These are phyloP conservation scores for Oryza longistaminata DNA, from an alignment of 176 grass and related monocot genomes.

Conservation along the genomic window DNA sequence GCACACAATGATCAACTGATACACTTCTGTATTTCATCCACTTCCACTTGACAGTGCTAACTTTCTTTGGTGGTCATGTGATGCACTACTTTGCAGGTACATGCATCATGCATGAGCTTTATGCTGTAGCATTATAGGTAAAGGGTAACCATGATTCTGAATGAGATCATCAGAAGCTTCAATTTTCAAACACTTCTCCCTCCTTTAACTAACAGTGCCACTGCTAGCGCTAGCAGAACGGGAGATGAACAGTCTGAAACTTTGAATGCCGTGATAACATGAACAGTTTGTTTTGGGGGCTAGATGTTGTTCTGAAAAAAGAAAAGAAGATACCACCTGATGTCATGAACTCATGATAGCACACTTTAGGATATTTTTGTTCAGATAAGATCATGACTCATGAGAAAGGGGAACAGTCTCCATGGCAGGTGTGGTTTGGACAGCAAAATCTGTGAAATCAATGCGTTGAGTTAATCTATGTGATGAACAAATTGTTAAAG, in stretches of 20 bases:
- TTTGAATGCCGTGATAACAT: not conserved
- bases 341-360: not conserved
- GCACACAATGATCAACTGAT: not conserved
- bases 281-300: not conserved
- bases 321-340: not conserved
- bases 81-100: not conserved
- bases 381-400: not conserved
- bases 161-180: not conserved
- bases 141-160: not conserved
- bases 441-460: not conserved
- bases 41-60: not conserved
- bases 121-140: not conserved
- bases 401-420: not conserved
- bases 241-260: not conserved
- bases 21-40: not conserved
- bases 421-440: not conserved
- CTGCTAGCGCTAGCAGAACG: not conserved
- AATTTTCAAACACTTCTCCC: not conserved
- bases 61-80: not conserved
- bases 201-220: not conserved
- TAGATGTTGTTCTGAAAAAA: not conserved
- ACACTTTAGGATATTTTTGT: not conserved
- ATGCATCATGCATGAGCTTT: not conserved
- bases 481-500: too few species aligned
- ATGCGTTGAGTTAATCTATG: too few species aligned